Conservation (phyloP, 148 eudicot species). For the Rhododendron ferrugineum region DNA sequence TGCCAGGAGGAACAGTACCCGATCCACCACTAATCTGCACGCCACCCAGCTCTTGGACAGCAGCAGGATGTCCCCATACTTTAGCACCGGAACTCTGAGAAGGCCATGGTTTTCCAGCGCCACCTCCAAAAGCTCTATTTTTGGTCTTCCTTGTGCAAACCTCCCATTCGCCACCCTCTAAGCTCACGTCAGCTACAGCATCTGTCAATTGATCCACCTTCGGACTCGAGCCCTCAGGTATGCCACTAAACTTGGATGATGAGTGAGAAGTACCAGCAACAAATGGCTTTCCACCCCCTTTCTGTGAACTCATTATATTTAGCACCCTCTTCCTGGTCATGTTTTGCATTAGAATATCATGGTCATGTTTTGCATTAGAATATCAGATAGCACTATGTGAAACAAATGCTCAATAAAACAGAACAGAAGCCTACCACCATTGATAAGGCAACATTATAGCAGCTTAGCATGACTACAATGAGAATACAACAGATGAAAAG, state of each 20-base stretch:
- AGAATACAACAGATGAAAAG: neutral
- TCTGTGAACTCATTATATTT: constrained; percentile 26
- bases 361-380: neutral
- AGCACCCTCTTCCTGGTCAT: constrained; percentile 5
- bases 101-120: constrained; percentile 18
- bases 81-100: constrained; percentile 33
- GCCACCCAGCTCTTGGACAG: constrained; percentile 25
- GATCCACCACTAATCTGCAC: constrained; percentile 20
- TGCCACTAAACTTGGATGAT: neutral
- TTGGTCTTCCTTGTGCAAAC: constrained; percentile 33
- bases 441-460: neutral
- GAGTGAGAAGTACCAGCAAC: constrained; percentile 8
- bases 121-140: constrained; percentile 27
- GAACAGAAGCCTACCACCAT: neutral
- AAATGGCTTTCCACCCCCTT: constrained; percentile 6
- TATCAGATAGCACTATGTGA: neutral
- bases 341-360: too few relatives aligned
- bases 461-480: neutral
- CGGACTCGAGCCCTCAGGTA: neutral
- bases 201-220: constrained; percentile 29
- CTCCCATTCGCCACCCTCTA: constrained; percentile 55
- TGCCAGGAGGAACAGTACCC: constrained; percentile 22
- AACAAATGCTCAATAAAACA: neutral
- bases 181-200: constrained; percentile 31
- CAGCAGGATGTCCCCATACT: constrained; percentile 49